Evolutionary conservation across 768 basidiomycete genomes (phyloP).

Genomic region (Suillus sp.): DNA sequence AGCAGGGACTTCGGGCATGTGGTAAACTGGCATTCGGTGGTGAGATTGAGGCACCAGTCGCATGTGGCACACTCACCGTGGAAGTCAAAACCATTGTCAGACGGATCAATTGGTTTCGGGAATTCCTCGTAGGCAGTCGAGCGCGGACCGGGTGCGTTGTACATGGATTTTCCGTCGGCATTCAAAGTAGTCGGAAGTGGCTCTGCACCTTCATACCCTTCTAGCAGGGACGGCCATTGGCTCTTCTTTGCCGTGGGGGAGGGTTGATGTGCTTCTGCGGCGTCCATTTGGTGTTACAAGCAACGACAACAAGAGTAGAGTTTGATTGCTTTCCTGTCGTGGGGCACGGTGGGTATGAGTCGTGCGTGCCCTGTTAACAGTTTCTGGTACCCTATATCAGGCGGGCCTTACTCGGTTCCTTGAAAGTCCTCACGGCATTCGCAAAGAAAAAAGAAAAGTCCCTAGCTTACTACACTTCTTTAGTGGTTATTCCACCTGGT

Average conservation of each 20-base stretch:
- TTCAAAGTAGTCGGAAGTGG: conserved; percentile 49
- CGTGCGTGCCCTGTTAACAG: too few species aligned
- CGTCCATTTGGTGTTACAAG: too few species aligned
- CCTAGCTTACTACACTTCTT: too few species aligned
- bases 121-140: conserved; percentile 58
- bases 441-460: too few species aligned
- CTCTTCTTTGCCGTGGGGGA: not conserved
- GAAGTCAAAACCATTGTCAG: conserved; percentile 70
- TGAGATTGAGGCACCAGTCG: conserved; percentile 3
- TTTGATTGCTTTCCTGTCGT: too few species aligned
- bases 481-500: too few species aligned
- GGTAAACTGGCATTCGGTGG: conserved; percentile 51
- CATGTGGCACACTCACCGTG: conserved; percentile 49
- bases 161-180: conserved; percentile 57
- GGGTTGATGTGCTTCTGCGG: too few species aligned
- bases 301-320: too few species aligned
- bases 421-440: too few species aligned
- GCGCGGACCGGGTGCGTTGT: conserved; percentile 46
- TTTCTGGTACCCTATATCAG: too few species aligned
- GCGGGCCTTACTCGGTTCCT: too few species aligned
- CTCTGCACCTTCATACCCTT: conserved; percentile 40
- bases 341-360: too few species aligned
- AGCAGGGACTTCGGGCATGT: conserved; percentile 47
- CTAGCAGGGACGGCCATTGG: conserved; percentile 37
- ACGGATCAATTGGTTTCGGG: conserved; percentile 52